A percentile compares a stretch with the other conserved stretches of the same genome.
Evolutionary conservation across 257 asterid genomes (phyloP).

Genomic region (Solanum appendiculatum): DNA sequence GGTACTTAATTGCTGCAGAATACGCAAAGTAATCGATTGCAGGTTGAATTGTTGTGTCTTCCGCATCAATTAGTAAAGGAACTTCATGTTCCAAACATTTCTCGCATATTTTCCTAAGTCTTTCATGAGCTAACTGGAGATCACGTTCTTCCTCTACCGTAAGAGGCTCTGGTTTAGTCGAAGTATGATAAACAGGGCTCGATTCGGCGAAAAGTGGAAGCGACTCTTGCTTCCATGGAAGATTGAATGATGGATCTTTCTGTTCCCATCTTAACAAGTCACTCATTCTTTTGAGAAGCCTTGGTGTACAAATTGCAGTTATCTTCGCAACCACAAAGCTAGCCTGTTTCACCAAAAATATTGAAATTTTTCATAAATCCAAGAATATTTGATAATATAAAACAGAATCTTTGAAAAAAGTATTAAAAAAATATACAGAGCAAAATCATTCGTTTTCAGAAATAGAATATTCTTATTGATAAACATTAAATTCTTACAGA

Average conservation of each 20-base stretch:
- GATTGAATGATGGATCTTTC: slow-evolving; percentile 33
- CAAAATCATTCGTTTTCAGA: not conserved
- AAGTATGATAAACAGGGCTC: slow-evolving; percentile 75
- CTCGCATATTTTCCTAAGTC: slow-evolving; percentile 37
- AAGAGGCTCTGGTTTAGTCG: slow-evolving; percentile 30
- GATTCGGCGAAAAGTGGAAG: slow-evolving; percentile 51
- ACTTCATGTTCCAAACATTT: slow-evolving; percentile 25
- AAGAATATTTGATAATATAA: not conserved
- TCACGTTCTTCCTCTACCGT: slow-evolving; percentile 48
- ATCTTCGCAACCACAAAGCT: slow-evolving; percentile 78
- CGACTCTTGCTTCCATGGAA: slow-evolving; percentile 67
- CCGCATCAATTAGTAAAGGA: slow-evolving; percentile 78
- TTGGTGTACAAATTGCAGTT: slow-evolving; percentile 60
- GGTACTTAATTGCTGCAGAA: slow-evolving; percentile 38
- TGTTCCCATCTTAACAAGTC: slow-evolving; percentile 73
- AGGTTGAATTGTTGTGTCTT: slow-evolving; percentile 65
- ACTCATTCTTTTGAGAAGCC: slow-evolving; percentile 58
- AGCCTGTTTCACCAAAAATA: slow-evolving; percentile 30
- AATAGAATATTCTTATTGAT: not conserved
- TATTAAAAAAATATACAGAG: not conserved
- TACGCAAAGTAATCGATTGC: slow-evolving; percentile 77
- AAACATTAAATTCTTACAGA: slow-evolving; percentile 28
- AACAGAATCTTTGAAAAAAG: not conserved
- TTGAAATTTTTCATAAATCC: not conserved
- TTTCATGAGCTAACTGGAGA: slow-evolving; percentile 30